These are phyloP conservation scores for Loxodes magnus DNA, from an alignment of 73 alveolate genomes.

Conservation along the genomic window DNA sequence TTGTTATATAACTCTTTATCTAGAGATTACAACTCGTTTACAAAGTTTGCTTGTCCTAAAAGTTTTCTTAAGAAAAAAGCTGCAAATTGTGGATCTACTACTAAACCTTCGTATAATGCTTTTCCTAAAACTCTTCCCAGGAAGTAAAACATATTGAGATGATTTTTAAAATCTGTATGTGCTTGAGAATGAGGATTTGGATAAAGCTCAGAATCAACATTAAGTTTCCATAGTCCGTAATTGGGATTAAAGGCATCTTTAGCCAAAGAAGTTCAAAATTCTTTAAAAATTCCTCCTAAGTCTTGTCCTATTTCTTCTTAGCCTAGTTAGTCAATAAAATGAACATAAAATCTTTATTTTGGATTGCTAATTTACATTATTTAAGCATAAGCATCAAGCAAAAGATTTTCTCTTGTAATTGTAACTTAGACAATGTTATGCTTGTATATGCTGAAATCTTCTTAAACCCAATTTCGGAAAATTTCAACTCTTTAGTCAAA, in stretches of 20 bases:
- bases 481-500: conserved; percentile 47
- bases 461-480: conserved; percentile 20
- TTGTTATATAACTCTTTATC: conserved; percentile 75
- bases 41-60: conserved; percentile 52
- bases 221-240: conserved; percentile 66
- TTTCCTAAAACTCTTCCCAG: conserved; percentile 83
- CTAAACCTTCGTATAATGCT: conserved; percentile 82
- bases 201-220: conserved; percentile 67
- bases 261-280: conserved; percentile 63
- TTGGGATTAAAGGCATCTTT: conserved; percentile 79
- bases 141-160: conserved; percentile 64
- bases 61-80: conserved; percentile 72
- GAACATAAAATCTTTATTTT: conserved; percentile 36
- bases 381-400: conserved; percentile 49
- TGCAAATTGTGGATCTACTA: conserved; percentile 80
- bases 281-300: conserved; percentile 93
- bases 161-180: conserved; percentile 35
- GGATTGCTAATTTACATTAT: conserved; percentile 33
- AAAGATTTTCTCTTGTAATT: conserved; percentile 33
- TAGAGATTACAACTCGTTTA: conserved; percentile 79
- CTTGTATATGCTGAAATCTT: conserved; percentile 12
- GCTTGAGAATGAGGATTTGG: conserved; percentile 49
- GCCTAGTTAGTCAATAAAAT: conserved; percentile 41
- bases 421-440: conserved; percentile 23
- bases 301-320: conserved; percentile 83